These are phyloP conservation scores for Raddia guianensis DNA, from an alignment of 176 grass and related monocot species.

Conservation along the genomic window DNA sequence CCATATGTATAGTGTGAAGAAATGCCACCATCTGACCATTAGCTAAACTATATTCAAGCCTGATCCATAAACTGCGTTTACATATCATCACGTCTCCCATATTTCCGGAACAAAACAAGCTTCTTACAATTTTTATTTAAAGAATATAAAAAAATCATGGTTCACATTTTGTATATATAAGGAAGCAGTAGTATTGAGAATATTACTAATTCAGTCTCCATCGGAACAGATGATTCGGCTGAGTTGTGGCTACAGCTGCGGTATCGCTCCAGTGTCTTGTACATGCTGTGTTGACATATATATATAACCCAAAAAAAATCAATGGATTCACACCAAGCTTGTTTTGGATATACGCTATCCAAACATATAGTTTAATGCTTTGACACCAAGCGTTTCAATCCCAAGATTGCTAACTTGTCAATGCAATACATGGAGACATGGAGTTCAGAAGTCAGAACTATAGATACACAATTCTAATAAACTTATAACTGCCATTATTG, in stretches of 20 bases:
- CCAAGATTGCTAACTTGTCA: not conserved
- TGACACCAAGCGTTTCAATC: no score
- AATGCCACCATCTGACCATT: not conserved
- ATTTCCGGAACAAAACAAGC: not conserved
- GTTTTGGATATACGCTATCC: not conserved
- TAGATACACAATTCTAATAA: not conserved
- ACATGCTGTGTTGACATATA: conserved; percentile 57
- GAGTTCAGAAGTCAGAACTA: not conserved
- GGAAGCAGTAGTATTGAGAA: not conserved
- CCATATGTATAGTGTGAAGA: not conserved
- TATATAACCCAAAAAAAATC: not conserved
- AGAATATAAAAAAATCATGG: not conserved
- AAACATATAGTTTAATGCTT: no score
- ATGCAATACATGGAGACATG: not conserved
- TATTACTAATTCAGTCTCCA: conserved; percentile 68
- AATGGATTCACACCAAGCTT: not conserved
- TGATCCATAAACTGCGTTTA: not conserved
- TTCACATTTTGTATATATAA: not conserved
- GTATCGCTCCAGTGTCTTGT: conserved; percentile 82
- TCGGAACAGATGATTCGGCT: conserved; percentile 43
- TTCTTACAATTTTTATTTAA: not conserved
- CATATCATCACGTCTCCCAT: not conserved
- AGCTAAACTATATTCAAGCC: not conserved
- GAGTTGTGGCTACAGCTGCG: conserved; percentile 68
- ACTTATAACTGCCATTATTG: not conserved